phyloP scores from a whole-genome alignment of 2,329 filamentous ascomycete species.

The Alternaria alternata region DNA sequence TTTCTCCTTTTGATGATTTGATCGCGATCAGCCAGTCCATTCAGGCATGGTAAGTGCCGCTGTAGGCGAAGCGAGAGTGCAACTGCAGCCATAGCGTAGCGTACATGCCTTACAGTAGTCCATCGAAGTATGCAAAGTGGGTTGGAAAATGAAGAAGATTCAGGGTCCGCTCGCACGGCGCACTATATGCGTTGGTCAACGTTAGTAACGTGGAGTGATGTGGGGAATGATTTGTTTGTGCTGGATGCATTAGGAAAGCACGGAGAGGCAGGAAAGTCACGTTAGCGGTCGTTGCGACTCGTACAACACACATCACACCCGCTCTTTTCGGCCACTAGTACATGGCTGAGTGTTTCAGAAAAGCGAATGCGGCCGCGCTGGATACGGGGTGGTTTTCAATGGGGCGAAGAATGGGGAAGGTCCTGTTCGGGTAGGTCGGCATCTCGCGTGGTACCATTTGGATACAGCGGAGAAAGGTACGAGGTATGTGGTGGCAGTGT shows the following conservation, averaged over 20 bases:
- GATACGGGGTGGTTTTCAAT: background rate
- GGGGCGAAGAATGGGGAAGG: conserved; percentile 1
- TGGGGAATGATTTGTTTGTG: conserved; percentile 3
- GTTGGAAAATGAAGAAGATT: conserved; percentile 1
- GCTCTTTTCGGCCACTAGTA: conserved; percentile 2
- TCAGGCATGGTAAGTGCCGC: background rate
- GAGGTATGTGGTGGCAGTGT: background rate
- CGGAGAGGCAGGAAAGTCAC: background rate
- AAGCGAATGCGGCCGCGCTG: conserved; percentile 1
- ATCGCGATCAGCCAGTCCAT: background rate
- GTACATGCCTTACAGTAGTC: background rate
- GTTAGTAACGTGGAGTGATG: conserved; percentile 1
- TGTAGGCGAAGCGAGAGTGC: conserved; percentile 1
- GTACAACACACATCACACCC: background rate
- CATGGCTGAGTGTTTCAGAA: background rate
- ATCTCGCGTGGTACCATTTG: background rate
- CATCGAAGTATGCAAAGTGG: background rate
- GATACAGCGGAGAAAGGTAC: background rate
- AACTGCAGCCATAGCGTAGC: conserved; percentile 1
- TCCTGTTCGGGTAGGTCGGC: background rate
- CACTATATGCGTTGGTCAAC: background rate
- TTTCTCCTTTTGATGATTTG: background rate
- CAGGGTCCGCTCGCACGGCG: conserved; percentile 4
- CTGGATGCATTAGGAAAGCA: conserved; percentile 1
- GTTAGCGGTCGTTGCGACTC: conserved; percentile 1